Percentiles rank a stretch among this genome's conserved stretches.
These are phyloP conservation scores for Microcera coccophila DNA, from an alignment of 2,329 filamentous ascomycete genomes.

Conservation along the genomic window DNA sequence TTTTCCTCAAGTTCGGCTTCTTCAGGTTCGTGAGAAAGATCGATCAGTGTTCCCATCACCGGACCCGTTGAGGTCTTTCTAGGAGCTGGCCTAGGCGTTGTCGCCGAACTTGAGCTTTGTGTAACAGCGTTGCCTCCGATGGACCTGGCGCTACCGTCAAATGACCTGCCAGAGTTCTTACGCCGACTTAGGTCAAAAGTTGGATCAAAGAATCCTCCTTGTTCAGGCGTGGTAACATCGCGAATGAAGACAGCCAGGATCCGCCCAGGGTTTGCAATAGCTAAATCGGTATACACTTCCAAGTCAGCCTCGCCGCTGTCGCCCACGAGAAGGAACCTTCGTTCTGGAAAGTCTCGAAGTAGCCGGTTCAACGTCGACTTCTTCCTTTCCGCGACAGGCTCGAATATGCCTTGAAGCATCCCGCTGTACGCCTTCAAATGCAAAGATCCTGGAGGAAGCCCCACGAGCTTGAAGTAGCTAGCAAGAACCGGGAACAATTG, in stretches of 20 bases:
- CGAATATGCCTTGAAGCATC: slow-evolving; percentile 97
- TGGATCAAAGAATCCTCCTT: slow-evolving; percentile 72
- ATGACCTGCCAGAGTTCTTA: slow-evolving; percentile 23
- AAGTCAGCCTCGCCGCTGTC: slow-evolving; percentile 96
- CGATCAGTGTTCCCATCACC: slow-evolving; percentile 57
- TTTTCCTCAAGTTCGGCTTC: slow-evolving; percentile 35
- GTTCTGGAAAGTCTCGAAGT: slow-evolving; percentile 80
- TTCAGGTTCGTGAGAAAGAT: slow-evolving; percentile 53
- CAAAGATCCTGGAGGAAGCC: slow-evolving; percentile 81
- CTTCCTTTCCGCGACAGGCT: slow-evolving; percentile 93
- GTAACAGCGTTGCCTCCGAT: slow-evolving; percentile 7
- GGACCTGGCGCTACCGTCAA: slow-evolving; percentile 22
- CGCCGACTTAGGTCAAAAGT: slow-evolving; percentile 34
- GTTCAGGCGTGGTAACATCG: slow-evolving; percentile 81
- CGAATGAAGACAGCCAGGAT: slow-evolving; percentile 89
- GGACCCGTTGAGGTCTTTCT: slow-evolving; percentile 32
- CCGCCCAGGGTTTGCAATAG: slow-evolving; percentile 73
- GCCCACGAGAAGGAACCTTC: slow-evolving; percentile 86
- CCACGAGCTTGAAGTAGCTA: slow-evolving; percentile 76
- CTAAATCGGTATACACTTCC: slow-evolving; percentile 96
- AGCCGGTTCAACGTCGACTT: slow-evolving; percentile 82
- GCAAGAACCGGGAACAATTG: slow-evolving; percentile 89
- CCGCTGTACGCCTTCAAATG: slow-evolving; percentile 95
- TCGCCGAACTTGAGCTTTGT: slow-evolving; percentile 26
- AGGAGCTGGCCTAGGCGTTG: slow-evolving; percentile 14